Base-by-base conservation (phyloP, 2,329 filamentous ascomycete species). In the Colletotrichum incanum region DNA sequence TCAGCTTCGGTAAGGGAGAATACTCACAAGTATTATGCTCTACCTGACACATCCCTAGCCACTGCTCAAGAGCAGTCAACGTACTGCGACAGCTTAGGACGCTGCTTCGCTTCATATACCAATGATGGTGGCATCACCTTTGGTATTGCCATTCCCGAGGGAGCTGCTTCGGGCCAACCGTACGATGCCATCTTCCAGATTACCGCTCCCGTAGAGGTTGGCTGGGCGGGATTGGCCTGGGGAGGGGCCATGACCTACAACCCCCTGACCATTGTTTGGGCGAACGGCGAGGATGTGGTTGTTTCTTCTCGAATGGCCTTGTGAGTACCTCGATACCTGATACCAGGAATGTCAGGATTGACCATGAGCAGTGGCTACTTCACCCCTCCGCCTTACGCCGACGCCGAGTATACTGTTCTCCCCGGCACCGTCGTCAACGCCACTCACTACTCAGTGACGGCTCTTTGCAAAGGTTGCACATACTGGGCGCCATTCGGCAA, bases 211-310 rank as follows among this genome's bases (percentile, higher is more conserved):
- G 76, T 77, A 18, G 75, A 76, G 2, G 81, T 82, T 52, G 84
- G 83, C 45, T 86, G 84, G 84, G 81, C 82, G 3, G 84, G 84
- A 2, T 76, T 86, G 23, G 80, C 84, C 14, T 86, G 83, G 83
- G 84, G 83, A 31, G 84, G 83, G 6, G 79, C 80, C 11, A 86
- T 86, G 85, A 80, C 82, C 6, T 83, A 84, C 70, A 82, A 82
- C 50, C 85, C 85, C 3, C 76, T 86, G 0, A 80, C 83, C 1
- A 72, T 86, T 37, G 80, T 80, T 5, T 86, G 85, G 85, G 73
- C 79, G 26, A 84, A 83, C 73, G 82, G 80, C n/a, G 79, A 77
- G 7, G 80, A 76, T 20, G 81, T 80, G 12, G 79, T 82, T 2
- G 79, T 81, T 20, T 81, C 81, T 2, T 80, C 80, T 9, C 76